Conservation (phyloP, 352 stramenopile species). For the Plasmopara halstedii region DNA sequence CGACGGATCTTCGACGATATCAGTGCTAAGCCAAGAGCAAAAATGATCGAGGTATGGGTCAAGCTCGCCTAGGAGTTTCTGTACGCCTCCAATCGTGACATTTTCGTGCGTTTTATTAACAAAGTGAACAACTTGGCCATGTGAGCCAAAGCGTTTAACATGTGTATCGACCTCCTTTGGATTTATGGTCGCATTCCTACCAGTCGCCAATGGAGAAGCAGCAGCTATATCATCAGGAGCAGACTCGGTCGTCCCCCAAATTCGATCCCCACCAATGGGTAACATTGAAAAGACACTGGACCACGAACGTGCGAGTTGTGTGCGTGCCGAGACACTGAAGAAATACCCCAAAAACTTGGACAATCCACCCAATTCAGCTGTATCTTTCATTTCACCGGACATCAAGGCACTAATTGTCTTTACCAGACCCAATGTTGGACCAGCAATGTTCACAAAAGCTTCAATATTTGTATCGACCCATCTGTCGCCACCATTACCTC, state of each 20-base stretch:
- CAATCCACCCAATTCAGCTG: slow-evolving; percentile 78
- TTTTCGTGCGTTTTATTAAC: slow-evolving; percentile 42
- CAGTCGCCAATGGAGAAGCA: slow-evolving; percentile 40
- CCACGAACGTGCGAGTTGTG: slow-evolving; percentile 58
- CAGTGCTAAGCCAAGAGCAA: slow-evolving; percentile 35
- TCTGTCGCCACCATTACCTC: slow-evolving; percentile 75
- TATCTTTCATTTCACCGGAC: slow-evolving; percentile 95
- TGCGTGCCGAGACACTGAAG: slow-evolving; percentile 50
- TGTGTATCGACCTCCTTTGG: slow-evolving; percentile 32
- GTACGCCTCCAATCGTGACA: slow-evolving; percentile 42
- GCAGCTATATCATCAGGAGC: slow-evolving; percentile 63
- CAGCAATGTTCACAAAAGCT: slow-evolving; percentile 91
- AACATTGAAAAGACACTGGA: slow-evolving; percentile 88
- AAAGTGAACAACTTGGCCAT: slow-evolving; percentile 49
- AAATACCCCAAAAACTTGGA: slow-evolving; percentile 82
- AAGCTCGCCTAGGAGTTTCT: slow-evolving; percentile 36
- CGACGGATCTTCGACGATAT: slow-evolving; percentile 36
- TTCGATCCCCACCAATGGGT: slow-evolving; percentile 84
- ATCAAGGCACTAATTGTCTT: slow-evolving; percentile 90
- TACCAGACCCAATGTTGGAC: slow-evolving; percentile 85
- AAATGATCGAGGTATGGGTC: slow-evolving; percentile 46
- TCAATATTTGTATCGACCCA: slow-evolving; percentile 93
- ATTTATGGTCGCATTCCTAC: slow-evolving; percentile 22
- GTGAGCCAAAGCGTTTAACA: slow-evolving; percentile 36
- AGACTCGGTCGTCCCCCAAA: slow-evolving; percentile 70